Conservation (phyloP, 805 yeast species). For the Lachancea meyersii region DNA sequence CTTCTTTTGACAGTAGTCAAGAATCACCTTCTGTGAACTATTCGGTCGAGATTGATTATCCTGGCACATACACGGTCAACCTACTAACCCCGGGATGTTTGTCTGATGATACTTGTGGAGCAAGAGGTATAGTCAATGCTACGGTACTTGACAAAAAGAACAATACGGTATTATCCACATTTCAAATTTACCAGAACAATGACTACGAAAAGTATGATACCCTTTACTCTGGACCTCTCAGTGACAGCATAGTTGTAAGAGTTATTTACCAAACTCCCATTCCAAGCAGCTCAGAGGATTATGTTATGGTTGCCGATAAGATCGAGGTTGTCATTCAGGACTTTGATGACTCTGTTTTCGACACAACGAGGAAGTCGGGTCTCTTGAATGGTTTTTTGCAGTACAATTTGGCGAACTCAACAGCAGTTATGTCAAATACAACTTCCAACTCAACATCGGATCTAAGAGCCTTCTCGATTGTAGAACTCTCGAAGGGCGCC, state of each 20-base stretch:
- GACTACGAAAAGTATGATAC: slow-evolving; percentile 72
- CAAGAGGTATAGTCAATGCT: slow-evolving; percentile 75
- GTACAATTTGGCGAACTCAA: slow-evolving; percentile 65
- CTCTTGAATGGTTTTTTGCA: slow-evolving; percentile 74
- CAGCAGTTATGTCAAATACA: slow-evolving; percentile 17
- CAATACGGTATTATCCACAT: slow-evolving; percentile 35
- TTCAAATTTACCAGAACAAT: slow-evolving; percentile 71
- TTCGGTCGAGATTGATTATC: slow-evolving; percentile 59
- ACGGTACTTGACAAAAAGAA: slow-evolving; percentile 43
- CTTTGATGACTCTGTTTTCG: slow-evolving; percentile 34
- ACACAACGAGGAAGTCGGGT: neutral
- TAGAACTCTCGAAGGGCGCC: slow-evolving; percentile 25
- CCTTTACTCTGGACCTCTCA: slow-evolving; percentile 63
- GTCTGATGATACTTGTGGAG: slow-evolving; percentile 56
- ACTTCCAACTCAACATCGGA: slow-evolving; percentile 34
- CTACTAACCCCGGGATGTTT: slow-evolving; percentile 86
- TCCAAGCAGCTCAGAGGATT: slow-evolving; percentile 30
- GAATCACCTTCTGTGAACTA: slow-evolving; percentile 40
- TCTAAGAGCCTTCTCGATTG: slow-evolving; percentile 36
- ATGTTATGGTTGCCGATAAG: slow-evolving; percentile 65
- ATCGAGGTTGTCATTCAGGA: slow-evolving; percentile 45
- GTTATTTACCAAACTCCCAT: slow-evolving; percentile 36
- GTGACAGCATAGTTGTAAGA: slow-evolving; percentile 41
- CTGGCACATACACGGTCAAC: slow-evolving; percentile 69
- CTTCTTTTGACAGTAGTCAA: slow-evolving; percentile 32